Evolutionary conservation across 2,329 filamentous ascomycete genomes (phyloP), one percentile per base, ranked within the genome.

Genomic region (Aspergillus transmontanensis): DNA sequence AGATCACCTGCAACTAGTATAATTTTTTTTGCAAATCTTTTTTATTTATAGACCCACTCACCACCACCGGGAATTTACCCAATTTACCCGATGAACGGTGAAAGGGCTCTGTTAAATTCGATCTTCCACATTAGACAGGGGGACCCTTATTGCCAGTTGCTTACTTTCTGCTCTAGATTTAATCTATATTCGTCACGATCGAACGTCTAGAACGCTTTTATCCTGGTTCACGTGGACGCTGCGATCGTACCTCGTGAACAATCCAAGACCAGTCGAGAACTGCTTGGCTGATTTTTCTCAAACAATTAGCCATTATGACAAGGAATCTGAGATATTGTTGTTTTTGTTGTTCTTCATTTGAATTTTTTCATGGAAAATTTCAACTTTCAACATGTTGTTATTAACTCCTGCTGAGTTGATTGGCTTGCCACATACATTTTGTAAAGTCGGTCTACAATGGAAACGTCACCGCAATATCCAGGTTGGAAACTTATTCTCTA

Each of bases 21-120:
- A 16, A 12, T 50, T 50, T 48, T 21, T 21, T 28, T 50, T 19
- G 26, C 30, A 41, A 10, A 41, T 41, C 39, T n/a, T 41, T 41
- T 41, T 41, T n/a, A 41, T 41, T 19, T 19, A 41, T n/a, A 51
- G 48, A 51, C 48, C 48, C 48, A 51, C 46, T 28, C 48, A 30
- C 58, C 59, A 62, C 68, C 66, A 55, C 65, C 65, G 68, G 65
- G 62, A 65, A 65, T 64, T 68, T 71, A 61, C 59, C 69, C 68
- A 68, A 67, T 67, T 69, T 55, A 55, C 51, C 51, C 51, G 51
- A 41, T 21, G 30, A 54, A 36, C 10, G 4, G 51, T 54, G 51
- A 54, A 34, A 54, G n/a, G 21, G 19, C 51, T 48, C 41, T 59
- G 48, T 59, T 53, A 58, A 54, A 53, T 32, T 62, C 46, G 39